These are phyloP conservation scores for Colletotrichum spinosum DNA, from an alignment of 2,329 filamentous ascomycete genomes.

Conservation along the genomic window DNA sequence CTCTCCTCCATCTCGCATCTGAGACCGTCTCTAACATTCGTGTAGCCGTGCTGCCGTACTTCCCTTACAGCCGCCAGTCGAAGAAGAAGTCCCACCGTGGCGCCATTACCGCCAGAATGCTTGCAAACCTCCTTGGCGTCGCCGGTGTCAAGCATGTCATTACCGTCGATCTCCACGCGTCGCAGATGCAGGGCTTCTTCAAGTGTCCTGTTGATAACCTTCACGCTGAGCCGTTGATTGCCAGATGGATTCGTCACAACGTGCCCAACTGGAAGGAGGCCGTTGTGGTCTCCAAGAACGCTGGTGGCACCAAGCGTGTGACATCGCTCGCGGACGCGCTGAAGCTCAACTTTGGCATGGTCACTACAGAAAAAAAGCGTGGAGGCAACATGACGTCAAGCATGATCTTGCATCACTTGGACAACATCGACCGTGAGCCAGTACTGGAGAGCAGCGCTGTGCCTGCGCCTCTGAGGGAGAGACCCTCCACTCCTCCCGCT, in stretches of 20 bases:
- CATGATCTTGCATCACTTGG: slow-evolving; percentile 78
- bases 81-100: slow-evolving; percentile 99
- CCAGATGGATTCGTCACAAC: slow-evolving; percentile 93
- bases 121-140: slow-evolving; percentile 92
- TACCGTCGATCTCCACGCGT: slow-evolving; percentile 94
- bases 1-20: slow-evolving; percentile 20
- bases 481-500: slow-evolving; percentile 30
- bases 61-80: slow-evolving; percentile 98
- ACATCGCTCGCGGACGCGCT: slow-evolving; percentile 95
- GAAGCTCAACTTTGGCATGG: slow-evolving; percentile 97
- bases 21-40: slow-evolving; percentile 9
- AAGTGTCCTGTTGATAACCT: slow-evolving; percentile 97
- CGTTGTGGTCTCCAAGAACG: slow-evolving; percentile 98
- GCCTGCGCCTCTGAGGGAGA: slow-evolving; percentile 40
- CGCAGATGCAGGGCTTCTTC: slow-evolving; percentile 99
- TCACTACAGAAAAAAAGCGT: slow-evolving; percentile 84
- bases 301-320: slow-evolving; percentile 95
- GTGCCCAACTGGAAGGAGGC: slow-evolving; percentile 89
- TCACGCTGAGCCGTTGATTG: slow-evolving; percentile 93
- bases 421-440: slow-evolving; percentile 65
- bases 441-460: slow-evolving; percentile 50
- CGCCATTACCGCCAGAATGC: slow-evolving; percentile 95
- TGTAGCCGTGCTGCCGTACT: slow-evolving; percentile 89
- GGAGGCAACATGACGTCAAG: slow-evolving; percentile 78
- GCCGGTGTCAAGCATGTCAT: slow-evolving; percentile 98